Percentiles rank a stretch among this genome's conserved stretches.
Conservation (phyloP, 257 asterid genomes). For the Rubia yunnanensis region DNA sequence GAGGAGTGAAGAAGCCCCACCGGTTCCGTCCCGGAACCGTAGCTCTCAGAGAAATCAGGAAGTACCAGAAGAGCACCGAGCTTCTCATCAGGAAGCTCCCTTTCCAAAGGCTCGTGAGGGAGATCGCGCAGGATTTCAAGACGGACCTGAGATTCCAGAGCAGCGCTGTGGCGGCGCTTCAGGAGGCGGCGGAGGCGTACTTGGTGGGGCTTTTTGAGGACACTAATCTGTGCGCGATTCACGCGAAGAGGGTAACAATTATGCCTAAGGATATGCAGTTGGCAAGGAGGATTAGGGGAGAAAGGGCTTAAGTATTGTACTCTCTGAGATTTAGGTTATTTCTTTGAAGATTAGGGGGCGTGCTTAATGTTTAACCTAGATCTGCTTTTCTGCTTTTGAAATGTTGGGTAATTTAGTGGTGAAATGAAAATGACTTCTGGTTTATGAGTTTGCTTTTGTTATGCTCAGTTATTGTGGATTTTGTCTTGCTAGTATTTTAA, state of each 20-base stretch:
- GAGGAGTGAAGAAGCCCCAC: not conserved
- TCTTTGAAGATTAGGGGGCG: not conserved
- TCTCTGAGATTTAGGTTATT: not conserved
- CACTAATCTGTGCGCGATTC: not conserved
- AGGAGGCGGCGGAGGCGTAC: not conserved
- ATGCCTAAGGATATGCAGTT: not conserved
- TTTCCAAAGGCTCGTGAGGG: not conserved
- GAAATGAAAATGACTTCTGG: not conserved
- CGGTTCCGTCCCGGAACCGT: not conserved
- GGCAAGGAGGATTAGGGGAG: not conserved
- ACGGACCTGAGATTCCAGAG: not conserved
- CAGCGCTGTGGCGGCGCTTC: not conserved
- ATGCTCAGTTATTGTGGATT: not conserved
- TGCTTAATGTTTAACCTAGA: not conserved
- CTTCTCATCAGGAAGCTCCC: not conserved
- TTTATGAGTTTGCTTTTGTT: not conserved
- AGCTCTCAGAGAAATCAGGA: not conserved
- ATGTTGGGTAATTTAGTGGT: not conserved
- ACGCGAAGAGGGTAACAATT: too few species aligned
- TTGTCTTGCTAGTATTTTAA: too few species aligned
- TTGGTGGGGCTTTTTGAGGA: not conserved
- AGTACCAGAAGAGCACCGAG: not conserved
- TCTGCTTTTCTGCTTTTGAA: not conserved
- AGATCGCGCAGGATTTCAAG: not conserved
- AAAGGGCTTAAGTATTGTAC: not conserved